These are phyloP conservation scores for Massariosphaeria phaeospora DNA, from an alignment of 495 filamentous ascomycete genomes.

Conservation along the genomic window DNA sequence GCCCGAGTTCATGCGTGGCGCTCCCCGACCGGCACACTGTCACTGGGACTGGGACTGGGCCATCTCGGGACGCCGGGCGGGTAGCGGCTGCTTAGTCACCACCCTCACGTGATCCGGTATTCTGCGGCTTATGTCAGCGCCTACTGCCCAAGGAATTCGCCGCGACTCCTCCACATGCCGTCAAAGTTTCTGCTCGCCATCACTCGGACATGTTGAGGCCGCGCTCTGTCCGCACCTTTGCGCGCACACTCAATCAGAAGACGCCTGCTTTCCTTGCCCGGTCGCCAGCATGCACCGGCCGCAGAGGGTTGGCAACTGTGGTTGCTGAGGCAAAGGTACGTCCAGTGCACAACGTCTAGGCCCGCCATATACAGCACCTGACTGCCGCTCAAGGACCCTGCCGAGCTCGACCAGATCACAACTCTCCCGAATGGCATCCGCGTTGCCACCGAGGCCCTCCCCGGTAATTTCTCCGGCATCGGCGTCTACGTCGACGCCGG, in stretches of 20 bases:
- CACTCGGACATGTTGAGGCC: slow-evolving; percentile 30
- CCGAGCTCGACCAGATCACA: slow-evolving; percentile 81
- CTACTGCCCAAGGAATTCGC: too few relatives aligned
- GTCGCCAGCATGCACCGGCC: slow-evolving; percentile 2
- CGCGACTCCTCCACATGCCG: too few relatives aligned
- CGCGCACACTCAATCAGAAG: slow-evolving; percentile 21
- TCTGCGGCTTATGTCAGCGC: too few relatives aligned
- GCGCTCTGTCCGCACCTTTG: slow-evolving; percentile 18
- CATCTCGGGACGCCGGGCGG: too few relatives aligned
- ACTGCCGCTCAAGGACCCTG: slow-evolving; percentile 62
- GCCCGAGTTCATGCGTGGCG: too few relatives aligned
- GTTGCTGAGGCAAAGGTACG: slow-evolving; percentile 33
- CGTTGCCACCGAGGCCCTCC: slow-evolving; percentile 91
- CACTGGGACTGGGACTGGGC: too few relatives aligned
- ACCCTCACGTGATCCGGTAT: too few relatives aligned
- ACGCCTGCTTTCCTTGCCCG: not conserved
- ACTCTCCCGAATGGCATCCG: slow-evolving; percentile 89
- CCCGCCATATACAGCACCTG: not conserved
- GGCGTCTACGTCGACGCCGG: slow-evolving; percentile 97
- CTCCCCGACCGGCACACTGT: too few relatives aligned
- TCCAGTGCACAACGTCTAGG: not conserved
- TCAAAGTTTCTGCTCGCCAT: too few relatives aligned
- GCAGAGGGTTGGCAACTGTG: slow-evolving; percentile 24
- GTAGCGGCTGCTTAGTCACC: too few relatives aligned
- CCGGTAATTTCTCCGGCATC: slow-evolving; percentile 90